Evolutionary conservation across 768 basidiomycete species (phyloP), one percentile per base, ranked within the genome.

Genomic region (Sporobolomyces roseus): DNA sequence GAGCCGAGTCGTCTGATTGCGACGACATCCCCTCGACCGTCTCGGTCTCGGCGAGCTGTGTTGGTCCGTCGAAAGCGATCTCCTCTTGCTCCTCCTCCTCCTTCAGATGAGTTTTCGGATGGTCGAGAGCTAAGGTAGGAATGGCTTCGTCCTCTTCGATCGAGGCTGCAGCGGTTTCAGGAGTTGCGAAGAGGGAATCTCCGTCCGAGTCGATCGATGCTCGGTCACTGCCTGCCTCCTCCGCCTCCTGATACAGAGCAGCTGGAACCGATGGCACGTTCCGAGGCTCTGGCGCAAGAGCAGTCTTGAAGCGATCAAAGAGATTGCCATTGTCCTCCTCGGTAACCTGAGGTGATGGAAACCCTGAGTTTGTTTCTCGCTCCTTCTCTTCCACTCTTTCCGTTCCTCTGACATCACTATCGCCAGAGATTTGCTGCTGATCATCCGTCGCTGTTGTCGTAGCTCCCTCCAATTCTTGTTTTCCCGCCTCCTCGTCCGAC

Each of bases 21-120:
- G n/a, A n/a, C n/a, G n/a, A n/a, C n/a, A n/a, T n/a, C n/a, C n/a
- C n/a, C n/a, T n/a, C n/a, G n/a, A n/a, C n/a, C n/a, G n/a, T n/a
- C n/a, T n/a, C n/a, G n/a, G n/a, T 41, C 38, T 41, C 38, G 17
- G 38, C 38, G n/a, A 41, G 36, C 17, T 43, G 38, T 23, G 14
- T 32, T 17, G 56, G 58, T 4, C 58, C 58, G 12, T 48, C 58
- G 58, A 60, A 60, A 3, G 58, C 45, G n/a, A 60, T 60, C 30
- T 60, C 58, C 16, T 60, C 58, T n/a, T 33, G 30, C 4, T 60
- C 30, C 17, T 8, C 29, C 32, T 21, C 58, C 23, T 5, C 9
- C 32, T 27, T 5, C 14, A 7, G 38, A 2, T 25, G 35, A 56
- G 16, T 58, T 16, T 19, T 35, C 21, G 2, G 49, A 17, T 10